These are phyloP conservation scores for Aphanomyces invadans DNA, from an alignment of 352 stramenopile species.

Conservation along the genomic window DNA sequence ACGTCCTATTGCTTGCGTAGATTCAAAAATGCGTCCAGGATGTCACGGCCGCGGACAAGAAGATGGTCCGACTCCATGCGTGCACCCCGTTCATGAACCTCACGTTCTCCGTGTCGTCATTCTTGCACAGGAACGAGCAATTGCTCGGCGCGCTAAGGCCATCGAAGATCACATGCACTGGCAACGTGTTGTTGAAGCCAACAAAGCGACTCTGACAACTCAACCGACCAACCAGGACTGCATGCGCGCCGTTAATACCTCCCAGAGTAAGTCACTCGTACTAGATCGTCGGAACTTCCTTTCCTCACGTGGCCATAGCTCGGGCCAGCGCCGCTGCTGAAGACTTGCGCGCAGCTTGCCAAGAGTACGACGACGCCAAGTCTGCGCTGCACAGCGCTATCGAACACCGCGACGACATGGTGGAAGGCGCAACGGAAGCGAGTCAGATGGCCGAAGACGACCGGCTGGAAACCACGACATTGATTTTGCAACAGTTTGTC, in stretches of 20 bases:
- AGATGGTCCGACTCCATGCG: constrained; percentile 33
- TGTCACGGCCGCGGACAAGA: constrained; percentile 55
- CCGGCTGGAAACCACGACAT: constrained; percentile 71
- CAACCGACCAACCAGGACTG: constrained; percentile 65
- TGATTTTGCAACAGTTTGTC: constrained; percentile 80
- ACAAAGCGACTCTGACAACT: constrained; percentile 73
- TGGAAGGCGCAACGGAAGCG: constrained; percentile 66
- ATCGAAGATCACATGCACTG: constrained; percentile 68
- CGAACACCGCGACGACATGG: constrained; percentile 65
- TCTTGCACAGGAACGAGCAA: constrained; percentile 39
- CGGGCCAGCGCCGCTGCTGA: constrained; percentile 54
- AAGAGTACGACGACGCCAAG: constrained; percentile 56
- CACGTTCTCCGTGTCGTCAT: background rate
- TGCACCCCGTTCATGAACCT: background rate
- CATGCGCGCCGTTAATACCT: constrained; percentile 3
- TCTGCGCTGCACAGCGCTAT: constrained; percentile 50
- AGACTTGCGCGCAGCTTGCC: constrained; percentile 49
- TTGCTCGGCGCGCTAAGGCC: constrained; percentile 46
- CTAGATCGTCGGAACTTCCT: background rate
- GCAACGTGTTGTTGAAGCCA: constrained; percentile 62
- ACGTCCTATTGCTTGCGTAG: background rate
- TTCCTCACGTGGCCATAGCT: constrained; percentile 41
- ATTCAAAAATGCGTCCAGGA: constrained; percentile 60
- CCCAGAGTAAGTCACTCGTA: background rate
- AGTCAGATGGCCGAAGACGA: constrained; percentile 80